These are phyloP conservation scores for Polygonum aviculare DNA, from an alignment of 148 eudicot genomes.

Conservation along the genomic window DNA sequence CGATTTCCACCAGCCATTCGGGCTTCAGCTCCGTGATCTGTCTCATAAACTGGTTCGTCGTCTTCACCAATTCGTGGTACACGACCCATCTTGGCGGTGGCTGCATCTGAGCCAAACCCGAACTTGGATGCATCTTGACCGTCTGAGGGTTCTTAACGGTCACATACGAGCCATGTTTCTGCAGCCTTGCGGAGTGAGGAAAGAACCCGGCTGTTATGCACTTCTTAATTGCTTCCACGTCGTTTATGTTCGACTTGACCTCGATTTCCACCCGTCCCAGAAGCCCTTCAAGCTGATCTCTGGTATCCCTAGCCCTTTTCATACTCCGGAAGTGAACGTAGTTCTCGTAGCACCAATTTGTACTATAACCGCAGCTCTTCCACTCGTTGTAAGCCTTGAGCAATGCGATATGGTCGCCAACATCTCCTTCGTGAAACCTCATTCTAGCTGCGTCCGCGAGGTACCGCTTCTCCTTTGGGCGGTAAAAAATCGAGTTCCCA, in stretches of 20 bases:
- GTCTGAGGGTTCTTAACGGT: neutral
- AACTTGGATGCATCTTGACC: constrained; percentile 67
- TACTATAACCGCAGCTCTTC: constrained; percentile 46
- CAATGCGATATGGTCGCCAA: neutral
- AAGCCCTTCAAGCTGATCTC: constrained; percentile 77
- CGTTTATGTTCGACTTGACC: constrained; percentile 14
- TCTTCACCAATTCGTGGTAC: constrained; percentile 72
- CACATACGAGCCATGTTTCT: neutral
- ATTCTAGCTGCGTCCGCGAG: neutral
- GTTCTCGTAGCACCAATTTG: constrained; percentile 52
- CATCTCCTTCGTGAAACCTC: neutral
- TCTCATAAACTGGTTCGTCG: constrained; percentile 76
- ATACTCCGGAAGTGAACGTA: constrained; percentile 67
- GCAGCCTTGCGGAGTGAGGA: neutral
- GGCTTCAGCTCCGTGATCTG: constrained; percentile 78
- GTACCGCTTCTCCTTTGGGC: neutral
- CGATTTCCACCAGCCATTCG: constrained; percentile 82
- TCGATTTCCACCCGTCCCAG: constrained; percentile 71
- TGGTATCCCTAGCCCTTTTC: constrained; percentile 75
- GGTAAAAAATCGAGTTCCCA: constrained; percentile 43
- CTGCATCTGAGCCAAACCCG: constrained; percentile 62
- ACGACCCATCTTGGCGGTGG: constrained; percentile 67
- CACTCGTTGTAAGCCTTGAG: constrained; percentile 50
- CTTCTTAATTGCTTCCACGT: neutral
- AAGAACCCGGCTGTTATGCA: neutral